Percentiles rank a stretch among this genome's conserved stretches.
Conservation (phyloP, 768 basidiomycete species). For the Agaricus sinodeliciosus region DNA sequence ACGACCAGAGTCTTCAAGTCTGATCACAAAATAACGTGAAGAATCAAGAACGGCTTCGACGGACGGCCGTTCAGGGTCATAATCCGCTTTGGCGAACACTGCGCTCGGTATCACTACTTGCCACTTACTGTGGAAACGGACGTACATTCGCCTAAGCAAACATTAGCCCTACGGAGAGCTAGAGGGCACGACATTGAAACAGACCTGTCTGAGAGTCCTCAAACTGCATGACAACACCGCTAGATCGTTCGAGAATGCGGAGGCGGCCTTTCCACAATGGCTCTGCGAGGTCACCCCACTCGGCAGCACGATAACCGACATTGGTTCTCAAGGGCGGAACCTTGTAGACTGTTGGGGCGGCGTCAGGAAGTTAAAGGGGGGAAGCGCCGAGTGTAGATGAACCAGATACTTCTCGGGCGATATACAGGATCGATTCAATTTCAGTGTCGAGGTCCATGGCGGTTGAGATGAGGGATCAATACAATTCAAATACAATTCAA, state of each 20-base stretch:
- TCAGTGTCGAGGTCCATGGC: conserved; percentile 65
- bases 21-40: conserved; percentile 89
- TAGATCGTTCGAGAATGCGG: conserved; percentile 74
- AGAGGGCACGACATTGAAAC: conserved; percentile 17
- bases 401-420: conserved; percentile 91
- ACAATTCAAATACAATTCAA: too few species aligned
- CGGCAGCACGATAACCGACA: conserved; percentile 86
- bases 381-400: conserved; percentile 15
- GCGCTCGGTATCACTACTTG: too few species aligned
- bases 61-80: conserved; percentile 69
- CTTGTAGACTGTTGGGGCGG: conserved; percentile 65
- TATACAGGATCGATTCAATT: conserved; percentile 84
- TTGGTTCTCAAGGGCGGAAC: conserved; percentile 83
- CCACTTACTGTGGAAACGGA: neutral
- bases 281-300: conserved; percentile 82
- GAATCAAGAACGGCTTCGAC: conserved; percentile 97
- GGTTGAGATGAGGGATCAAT: conserved; percentile 9
- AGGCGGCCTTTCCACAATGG: conserved; percentile 92
- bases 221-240: conserved; percentile 62
- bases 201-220: conserved; percentile 78
- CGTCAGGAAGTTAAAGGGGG: conserved; percentile 7
- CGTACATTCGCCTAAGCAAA: conserved; percentile 56
- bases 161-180: neutral
- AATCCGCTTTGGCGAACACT: conserved; percentile 87
- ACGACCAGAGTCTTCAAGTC: conserved; percentile 82